Conservation (phyloP, 306 rosid genomes). For the Prinsepia uniflora region DNA sequence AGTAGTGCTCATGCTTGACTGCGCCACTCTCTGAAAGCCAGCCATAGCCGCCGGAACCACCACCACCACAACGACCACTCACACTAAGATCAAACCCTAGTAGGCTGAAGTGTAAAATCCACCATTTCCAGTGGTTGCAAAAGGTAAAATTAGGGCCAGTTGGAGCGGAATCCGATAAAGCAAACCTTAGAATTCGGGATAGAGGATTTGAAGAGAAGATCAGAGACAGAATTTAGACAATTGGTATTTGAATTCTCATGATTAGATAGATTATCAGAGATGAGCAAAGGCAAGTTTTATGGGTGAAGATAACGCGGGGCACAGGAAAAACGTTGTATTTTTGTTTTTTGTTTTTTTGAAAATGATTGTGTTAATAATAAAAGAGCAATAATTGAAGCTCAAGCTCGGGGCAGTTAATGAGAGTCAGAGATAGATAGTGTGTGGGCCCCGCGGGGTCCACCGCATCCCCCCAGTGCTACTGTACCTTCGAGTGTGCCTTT, state of each 20-base stretch:
- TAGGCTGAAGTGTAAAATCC: background rate
- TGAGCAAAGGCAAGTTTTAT: background rate
- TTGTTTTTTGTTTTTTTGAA: background rate
- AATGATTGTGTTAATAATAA: background rate
- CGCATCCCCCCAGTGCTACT: background rate
- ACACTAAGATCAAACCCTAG: constrained; percentile 10
- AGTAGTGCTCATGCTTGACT: constrained; percentile 35
- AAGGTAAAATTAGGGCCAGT: background rate
- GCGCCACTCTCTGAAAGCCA: constrained; percentile 44
- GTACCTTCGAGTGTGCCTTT: background rate
- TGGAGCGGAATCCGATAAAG: constrained; percentile 15
- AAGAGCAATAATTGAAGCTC: constrained; percentile 18
- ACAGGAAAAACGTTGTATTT: background rate
- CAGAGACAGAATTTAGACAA: background rate
- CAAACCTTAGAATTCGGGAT: background rate
- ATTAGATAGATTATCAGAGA: background rate
- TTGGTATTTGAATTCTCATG: background rate
- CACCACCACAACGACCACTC: background rate
- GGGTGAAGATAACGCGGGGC: constrained; percentile 13
- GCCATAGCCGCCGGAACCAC: constrained; percentile 33
- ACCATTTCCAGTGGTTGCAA: constrained; percentile 1
- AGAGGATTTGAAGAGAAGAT: background rate
- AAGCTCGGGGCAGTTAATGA: background rate
- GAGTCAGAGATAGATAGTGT: background rate
- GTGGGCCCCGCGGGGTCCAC: constrained; percentile 1